Evolutionary conservation across 441 rosid genomes (phyloP), one percentile per base, ranked within the genome.

Genomic region (Erodium chrysanthum): DNA sequence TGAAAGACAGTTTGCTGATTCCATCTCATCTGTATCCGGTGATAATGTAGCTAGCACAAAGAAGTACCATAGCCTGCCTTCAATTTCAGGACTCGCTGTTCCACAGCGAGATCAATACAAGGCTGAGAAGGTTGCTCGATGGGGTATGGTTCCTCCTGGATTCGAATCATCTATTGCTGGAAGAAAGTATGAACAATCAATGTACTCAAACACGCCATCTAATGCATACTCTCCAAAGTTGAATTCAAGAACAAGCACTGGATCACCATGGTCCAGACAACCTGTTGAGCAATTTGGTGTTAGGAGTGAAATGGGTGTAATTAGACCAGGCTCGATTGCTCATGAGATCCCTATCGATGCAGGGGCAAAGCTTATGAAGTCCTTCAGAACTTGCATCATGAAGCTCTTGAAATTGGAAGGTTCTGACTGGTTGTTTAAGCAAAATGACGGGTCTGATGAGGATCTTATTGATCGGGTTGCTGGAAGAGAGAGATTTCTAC

Each of bases 231-330:
- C 84, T 2, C 12, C 68, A 62, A 76, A 77, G 54, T 70, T 77
- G 62, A 77, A 73, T 63, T 68, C 88, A 65, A 78, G 75, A 68
- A 33, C 88, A 1, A 81, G 78, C 66, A 72, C 83, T 14, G 85
- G 90, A 70, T 95, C 99, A 5, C 86, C 92, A 54, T 95, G 99
- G 99, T 90, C 95, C 20, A 84, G 84, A 78, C 98, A 95, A 76
- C 99, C 97, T 42, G 86, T 82, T 76, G 99, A 95, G 86, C 98
- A 90, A 84, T 92, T 95, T 81, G 97, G 84, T 31, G 35, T 31
- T 6, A 31, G 35, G 35, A 31, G 35, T 31, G 35, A 31, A 2
- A 31, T 31, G 4, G 4, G 5, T 2, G 35, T 2, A 31, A 4
- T 2, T 31, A 2, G 35, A 31, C 4, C 35, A 31, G 6, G 78